Evolutionary conservation across 192 early-diverging fungal species (phyloP).

Genomic region (Umbelopsis sp.): DNA sequence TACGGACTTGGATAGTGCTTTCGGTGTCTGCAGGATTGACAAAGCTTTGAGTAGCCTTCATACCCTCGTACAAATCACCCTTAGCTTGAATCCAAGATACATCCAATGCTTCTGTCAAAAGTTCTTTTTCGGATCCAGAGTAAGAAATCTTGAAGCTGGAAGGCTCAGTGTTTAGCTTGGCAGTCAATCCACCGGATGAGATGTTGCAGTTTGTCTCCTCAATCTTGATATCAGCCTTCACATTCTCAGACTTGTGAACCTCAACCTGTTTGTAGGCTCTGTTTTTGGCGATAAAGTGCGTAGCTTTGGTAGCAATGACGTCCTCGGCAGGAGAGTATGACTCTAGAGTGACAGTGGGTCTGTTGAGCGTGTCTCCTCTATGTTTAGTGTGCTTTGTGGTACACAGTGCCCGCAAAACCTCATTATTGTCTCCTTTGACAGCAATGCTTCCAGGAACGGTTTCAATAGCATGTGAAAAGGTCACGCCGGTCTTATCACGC

Average conservation of each 20-base stretch:
- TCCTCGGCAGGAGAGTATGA: constrained; percentile 10
- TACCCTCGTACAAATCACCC: constrained; percentile 8
- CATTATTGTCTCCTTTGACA: neutral
- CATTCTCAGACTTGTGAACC: neutral
- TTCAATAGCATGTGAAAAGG: constrained; percentile 1
- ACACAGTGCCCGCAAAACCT: neutral
- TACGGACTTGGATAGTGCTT: neutral
- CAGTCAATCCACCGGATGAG: neutral
- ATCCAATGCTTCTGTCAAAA: constrained; percentile 5
- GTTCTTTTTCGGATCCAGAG: neutral
- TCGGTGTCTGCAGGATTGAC: neutral
- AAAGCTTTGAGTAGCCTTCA: constrained; percentile 14
- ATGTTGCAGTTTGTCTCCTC: neutral
- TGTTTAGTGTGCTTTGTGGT: constrained; percentile 1
- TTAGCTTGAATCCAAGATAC: constrained; percentile 15
- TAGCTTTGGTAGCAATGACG: constrained; percentile 14
- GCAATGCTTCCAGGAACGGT: constrained; percentile 9
- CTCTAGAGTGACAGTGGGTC: neutral
- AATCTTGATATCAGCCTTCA: neutral
- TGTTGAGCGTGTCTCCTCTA: constrained; percentile 17
- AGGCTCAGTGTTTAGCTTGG: neutral
- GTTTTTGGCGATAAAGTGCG: neutral
- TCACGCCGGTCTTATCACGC: neutral
- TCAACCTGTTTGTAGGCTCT: constrained; percentile 2
- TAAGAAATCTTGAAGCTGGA: constrained; percentile 18